Conservation (phyloP, 345 rosid species). For the Brassica napus region DNA sequence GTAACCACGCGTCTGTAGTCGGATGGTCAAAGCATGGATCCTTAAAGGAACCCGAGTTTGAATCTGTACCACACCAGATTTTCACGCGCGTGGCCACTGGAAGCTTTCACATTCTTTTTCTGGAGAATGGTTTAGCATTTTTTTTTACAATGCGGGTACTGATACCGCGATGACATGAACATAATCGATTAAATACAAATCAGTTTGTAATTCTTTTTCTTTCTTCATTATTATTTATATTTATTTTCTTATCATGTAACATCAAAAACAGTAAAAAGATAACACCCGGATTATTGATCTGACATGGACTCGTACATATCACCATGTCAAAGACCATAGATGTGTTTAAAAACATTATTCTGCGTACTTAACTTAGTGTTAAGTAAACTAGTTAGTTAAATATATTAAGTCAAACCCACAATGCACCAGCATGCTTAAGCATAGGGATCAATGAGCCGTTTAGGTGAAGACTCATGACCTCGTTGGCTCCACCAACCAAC, state of each 20-base stretch:
- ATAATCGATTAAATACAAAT: background rate
- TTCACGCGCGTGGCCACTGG: no score
- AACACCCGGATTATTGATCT: conserved; percentile 4
- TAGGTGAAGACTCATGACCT: conserved; percentile 87
- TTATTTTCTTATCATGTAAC: background rate
- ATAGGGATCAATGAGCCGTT: conserved; percentile 67
- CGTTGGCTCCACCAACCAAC: conserved; percentile 81
- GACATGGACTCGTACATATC: conserved; percentile 20
- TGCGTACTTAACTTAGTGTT: conserved; percentile 28
- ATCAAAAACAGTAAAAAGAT: background rate
- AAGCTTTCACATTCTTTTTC: no score
- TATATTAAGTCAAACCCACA: conserved; percentile 62
- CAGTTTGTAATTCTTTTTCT: background rate
- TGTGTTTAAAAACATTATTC: conserved; percentile 6
- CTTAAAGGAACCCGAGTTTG: no score
- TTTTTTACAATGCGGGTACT: background rate
- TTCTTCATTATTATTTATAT: background rate
- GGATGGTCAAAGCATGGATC: no score
- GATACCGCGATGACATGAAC: background rate
- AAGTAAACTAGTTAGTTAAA: background rate
- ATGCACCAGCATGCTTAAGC: conserved; percentile 80
- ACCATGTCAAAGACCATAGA: conserved; percentile 25
- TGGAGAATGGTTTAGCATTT: no score
- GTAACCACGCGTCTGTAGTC: no score
- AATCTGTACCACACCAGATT: no score